phyloP scores from a whole-genome alignment of 345 rosid genomes.

The Hibiscus syriacus region DNA sequence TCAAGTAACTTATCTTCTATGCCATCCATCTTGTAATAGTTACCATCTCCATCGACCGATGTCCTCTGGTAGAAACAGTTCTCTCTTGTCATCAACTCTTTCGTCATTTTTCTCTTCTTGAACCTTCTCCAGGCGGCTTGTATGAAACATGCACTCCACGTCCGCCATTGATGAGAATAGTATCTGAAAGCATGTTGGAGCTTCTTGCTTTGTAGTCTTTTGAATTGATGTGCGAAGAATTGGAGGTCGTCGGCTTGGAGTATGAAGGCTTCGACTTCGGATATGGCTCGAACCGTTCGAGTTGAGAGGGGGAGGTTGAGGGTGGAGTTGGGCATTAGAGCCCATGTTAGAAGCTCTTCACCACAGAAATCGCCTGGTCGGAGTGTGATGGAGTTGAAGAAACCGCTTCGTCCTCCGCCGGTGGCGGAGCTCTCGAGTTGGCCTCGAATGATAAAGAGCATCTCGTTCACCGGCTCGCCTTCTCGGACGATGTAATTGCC shows the following conservation, averaged over 20 bases:
- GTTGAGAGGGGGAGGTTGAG: conserved; percentile 66
- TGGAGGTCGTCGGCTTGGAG: conserved; percentile 81
- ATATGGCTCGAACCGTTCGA: conserved; percentile 55
- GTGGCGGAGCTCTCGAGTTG: conserved; percentile 89
- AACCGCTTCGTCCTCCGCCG: conserved; percentile 82
- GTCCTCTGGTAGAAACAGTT: conserved; percentile 24
- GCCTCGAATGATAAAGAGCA: conserved; percentile 85
- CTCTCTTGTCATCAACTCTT: conserved; percentile 45
- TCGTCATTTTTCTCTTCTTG: conserved; percentile 47
- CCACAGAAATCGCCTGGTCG: conserved; percentile 92
- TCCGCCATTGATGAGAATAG: conserved; percentile 93
- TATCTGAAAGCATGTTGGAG: conserved; percentile 92
- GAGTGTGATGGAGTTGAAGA: conserved; percentile 80
- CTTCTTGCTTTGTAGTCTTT: conserved; percentile 82
- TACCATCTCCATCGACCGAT: conserved; percentile 18
- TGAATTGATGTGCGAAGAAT: conserved; percentile 80
- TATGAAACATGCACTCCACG: conserved; percentile 83
- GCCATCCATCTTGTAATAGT: conserved; percentile 16
- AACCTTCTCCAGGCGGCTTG: conserved; percentile 82
- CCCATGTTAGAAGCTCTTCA: conserved; percentile 91
- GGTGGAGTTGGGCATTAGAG: conserved; percentile 70
- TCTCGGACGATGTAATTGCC: conserved; percentile 70
- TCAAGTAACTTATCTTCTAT: conserved; percentile 6
- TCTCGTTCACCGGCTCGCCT: conserved; percentile 86
- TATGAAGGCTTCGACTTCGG: conserved; percentile 88